phyloP scores from a whole-genome alignment of 2,329 filamentous ascomycete species.

The Aureobasidium sp. region DNA sequence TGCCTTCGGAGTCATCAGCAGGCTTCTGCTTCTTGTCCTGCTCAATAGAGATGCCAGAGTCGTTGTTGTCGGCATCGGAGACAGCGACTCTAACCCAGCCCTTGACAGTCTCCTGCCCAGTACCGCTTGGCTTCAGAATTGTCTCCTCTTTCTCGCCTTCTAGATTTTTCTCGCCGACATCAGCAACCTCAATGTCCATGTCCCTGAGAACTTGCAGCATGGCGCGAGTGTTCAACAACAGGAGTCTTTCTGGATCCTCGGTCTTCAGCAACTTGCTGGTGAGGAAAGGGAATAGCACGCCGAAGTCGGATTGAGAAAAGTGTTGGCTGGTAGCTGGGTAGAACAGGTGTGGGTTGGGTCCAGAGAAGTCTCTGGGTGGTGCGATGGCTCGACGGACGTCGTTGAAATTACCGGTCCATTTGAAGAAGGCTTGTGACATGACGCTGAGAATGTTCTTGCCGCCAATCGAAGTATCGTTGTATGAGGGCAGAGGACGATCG shows the following conservation, averaged over 20 bases:
- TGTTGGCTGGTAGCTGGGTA: conserved; percentile 70
- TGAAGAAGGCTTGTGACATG: conserved; percentile 69
- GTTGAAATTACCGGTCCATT: conserved; percentile 67
- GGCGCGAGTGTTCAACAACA: conserved; percentile 77
- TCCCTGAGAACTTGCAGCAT: conserved; percentile 64
- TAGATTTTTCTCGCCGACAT: conserved; percentile 33
- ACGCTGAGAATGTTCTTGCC: conserved; percentile 59
- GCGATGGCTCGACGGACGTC: conserved; percentile 59
- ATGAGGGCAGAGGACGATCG: conserved; percentile 66
- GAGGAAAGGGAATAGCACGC: conserved; percentile 68
- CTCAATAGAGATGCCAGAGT: conserved; percentile 24
- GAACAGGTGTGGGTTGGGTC: conserved; percentile 57
- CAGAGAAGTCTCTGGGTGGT: conserved; percentile 23
- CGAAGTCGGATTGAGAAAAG: conserved; percentile 77
- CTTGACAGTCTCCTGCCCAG: conserved; percentile 8
- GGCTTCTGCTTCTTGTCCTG: conserved; percentile 21
- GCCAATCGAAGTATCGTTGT: conserved; percentile 46
- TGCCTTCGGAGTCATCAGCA: conserved; percentile 6
- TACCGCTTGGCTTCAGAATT: conserved; percentile 14
- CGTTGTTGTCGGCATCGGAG: not conserved
- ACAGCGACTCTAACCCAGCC: conserved; percentile 15
- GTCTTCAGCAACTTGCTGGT: conserved; percentile 45
- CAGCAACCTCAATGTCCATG: conserved; percentile 34
- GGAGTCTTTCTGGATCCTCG: conserved; percentile 67
- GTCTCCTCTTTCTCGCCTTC: conserved; percentile 31